Evolutionary conservation across 2,329 filamentous ascomycete species (phyloP).

Genomic region (Penicillium sp.): DNA sequence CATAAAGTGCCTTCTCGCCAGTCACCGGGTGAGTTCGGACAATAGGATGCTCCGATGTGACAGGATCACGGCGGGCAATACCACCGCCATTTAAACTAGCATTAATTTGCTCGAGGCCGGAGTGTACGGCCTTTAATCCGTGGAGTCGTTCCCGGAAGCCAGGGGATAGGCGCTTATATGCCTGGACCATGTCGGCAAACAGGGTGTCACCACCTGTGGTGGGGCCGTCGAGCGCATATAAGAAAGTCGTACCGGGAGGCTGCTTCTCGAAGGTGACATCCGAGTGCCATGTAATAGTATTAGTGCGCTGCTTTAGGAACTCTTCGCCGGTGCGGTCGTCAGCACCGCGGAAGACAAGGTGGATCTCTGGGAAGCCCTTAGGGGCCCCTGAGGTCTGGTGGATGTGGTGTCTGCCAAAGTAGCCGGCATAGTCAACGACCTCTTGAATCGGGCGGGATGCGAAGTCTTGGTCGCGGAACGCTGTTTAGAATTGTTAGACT

Average conservation of each 20-base stretch:
- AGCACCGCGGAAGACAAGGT: slow-evolving; percentile 73
- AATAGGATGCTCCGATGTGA: slow-evolving; percentile 71
- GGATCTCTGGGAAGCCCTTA: slow-evolving; percentile 69
- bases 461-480: slow-evolving; percentile 74
- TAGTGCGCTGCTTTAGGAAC: slow-evolving; percentile 69
- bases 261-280: slow-evolving; percentile 87
- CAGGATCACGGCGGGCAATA: slow-evolving; percentile 71
- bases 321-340: slow-evolving; percentile 59
- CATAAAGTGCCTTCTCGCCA: slow-evolving; percentile 77
- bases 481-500: slow-evolving; percentile 28
- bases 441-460: slow-evolving; percentile 67
- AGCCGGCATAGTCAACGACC: slow-evolving; percentile 66
- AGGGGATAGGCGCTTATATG: slow-evolving; percentile 76
- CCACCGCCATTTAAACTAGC: slow-evolving; percentile 65
- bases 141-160: slow-evolving; percentile 77
- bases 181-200: slow-evolving; percentile 75
- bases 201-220: slow-evolving; percentile 79
- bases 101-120: slow-evolving; percentile 75
- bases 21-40: slow-evolving; percentile 78
- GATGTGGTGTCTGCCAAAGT: slow-evolving; percentile 79
- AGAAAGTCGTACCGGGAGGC: slow-evolving; percentile 83
- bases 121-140: slow-evolving; percentile 76
- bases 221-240: slow-evolving; percentile 83
- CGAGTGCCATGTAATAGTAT: slow-evolving; percentile 83
- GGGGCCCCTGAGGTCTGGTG: slow-evolving; percentile 76